Evolutionary conservation across 768 basidiomycete genomes (phyloP), one percentile per base, ranked within the genome.

Genomic region (Saitozyma podzolica): DNA sequence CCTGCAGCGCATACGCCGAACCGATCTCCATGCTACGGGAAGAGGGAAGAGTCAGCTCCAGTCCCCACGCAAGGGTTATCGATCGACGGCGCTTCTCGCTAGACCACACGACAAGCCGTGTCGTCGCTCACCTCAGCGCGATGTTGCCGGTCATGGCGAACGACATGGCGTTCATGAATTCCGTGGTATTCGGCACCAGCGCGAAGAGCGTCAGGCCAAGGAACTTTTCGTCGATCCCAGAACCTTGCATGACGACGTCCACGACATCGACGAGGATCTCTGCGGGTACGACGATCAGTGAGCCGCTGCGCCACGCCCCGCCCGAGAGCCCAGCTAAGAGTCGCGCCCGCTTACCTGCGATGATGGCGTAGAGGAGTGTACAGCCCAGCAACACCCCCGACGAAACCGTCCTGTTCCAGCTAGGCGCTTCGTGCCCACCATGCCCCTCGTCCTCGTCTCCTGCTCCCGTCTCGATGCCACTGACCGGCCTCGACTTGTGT

Each of bases 131-230:
- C 94, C 92, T 93, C 29, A 99, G 81, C 2, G 96, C 92, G 66
- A 99, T 99, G 77, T 98, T 98, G 7, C 89, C 95, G 74, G 96
- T 91, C 65, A 99, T 80, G 37, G 96, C 94, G 76, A 99, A 99
- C 3, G 93, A 95, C 64, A 98, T 93, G 54, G 96, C 96, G 75
- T 97, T 98, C 92, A 96, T 96, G 79, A 99, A 98, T 80, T 99
- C 96, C 2, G 96, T 98, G 4, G 94, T 96, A 76, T 99, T 99
- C 5, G 96, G 96, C 0, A 98, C 94, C 40, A 99, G 85, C 8
- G 96, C 96, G 75, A 99, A 98, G 9, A 99, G 84, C 0, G 93
- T 97, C 64, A 99, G 84, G 56, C 96, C 96, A 40, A 99, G 85
- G 83, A 98, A 94, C 77, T 99, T 99, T 76, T 98, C 96, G 61